Percentiles rank a stretch among this genome's conserved stretches.
These are phyloP conservation scores for Saccharomycopsis vini DNA, from an alignment of 805 yeast species.

Conservation along the genomic window DNA sequence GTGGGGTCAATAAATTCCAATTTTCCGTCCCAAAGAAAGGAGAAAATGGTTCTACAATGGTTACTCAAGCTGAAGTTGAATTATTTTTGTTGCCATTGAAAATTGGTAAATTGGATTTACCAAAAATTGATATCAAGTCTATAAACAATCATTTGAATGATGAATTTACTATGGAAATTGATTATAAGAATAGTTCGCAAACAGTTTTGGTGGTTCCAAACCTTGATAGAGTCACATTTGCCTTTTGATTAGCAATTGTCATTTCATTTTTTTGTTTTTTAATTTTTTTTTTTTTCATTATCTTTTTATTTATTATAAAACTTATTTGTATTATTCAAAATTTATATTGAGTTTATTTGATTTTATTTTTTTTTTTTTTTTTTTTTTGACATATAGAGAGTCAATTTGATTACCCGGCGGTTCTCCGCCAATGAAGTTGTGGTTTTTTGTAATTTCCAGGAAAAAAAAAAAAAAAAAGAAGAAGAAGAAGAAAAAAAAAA, in stretches of 20 bases:
- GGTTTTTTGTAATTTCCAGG: background rate
- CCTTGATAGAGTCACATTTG: slow-evolving; percentile 48
- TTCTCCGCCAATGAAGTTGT: background rate
- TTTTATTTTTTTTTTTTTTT: background rate
- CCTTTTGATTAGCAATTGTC: slow-evolving; percentile 33
- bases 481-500: too few species aligned
- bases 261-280: background rate
- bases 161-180: slow-evolving; percentile 45
- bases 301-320: too few species aligned
- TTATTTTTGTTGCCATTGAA: slow-evolving; percentile 63
- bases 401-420: background rate
- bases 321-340: background rate
- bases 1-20: slow-evolving; percentile 55
- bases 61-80: slow-evolving; percentile 22
- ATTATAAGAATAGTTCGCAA: slow-evolving; percentile 60
- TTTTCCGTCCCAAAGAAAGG: slow-evolving; percentile 31
- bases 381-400: background rate
- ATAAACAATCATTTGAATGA: slow-evolving; percentile 25
- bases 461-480: too few species aligned
- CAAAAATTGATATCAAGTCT: slow-evolving; percentile 43
- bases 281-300: background rate
- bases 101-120: slow-evolving; percentile 64
- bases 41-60: slow-evolving; percentile 11
- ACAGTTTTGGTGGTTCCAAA: slow-evolving; percentile 66
- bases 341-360: too few species aligned